Conservation (phyloP, 345 rosid genomes). For the Bretschneidera sinensis region DNA sequence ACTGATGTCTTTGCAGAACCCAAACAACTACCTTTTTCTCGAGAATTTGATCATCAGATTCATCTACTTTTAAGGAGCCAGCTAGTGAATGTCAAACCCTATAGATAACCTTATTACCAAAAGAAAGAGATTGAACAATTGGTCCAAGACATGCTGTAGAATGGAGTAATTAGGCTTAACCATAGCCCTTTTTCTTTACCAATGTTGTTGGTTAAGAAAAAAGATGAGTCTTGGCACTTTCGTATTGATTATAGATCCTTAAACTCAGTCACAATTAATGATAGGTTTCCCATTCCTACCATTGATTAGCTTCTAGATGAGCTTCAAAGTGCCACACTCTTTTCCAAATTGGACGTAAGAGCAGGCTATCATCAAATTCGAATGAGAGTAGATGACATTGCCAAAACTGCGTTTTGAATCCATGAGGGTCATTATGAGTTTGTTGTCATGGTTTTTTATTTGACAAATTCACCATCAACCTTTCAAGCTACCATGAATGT, state of each 20-base stretch:
- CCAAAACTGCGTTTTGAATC: constrained; percentile 7
- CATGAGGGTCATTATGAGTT: constrained; percentile 21
- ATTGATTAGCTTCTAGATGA: constrained; percentile 2
- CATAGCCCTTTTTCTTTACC: neutral
- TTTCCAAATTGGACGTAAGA: constrained; percentile 8
- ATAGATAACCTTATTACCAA: neutral
- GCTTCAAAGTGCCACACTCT: neutral
- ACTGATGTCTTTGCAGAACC: neutral
- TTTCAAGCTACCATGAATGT: constrained; percentile 12
- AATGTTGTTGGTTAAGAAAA: neutral
- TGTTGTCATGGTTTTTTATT: constrained; percentile 14
- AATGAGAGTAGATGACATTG: neutral
- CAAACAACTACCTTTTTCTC: neutral
- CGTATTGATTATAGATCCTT: neutral
- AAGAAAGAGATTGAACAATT: neutral
- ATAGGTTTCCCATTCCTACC: neutral
- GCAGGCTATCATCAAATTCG: constrained; percentile 14
- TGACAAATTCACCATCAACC: constrained; percentile 18
- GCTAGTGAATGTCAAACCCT: neutral
- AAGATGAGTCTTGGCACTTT: neutral
- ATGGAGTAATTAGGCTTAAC: neutral
- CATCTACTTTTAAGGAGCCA: no score
- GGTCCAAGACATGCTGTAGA: neutral
- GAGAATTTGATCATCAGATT: neutral
- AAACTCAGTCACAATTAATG: neutral